Percentiles rank a stretch among this genome's conserved stretches.
These are phyloP conservation scores for Quambalaria eucalypti DNA, from an alignment of 1,284 basidiomycete genomes.

Conservation along the genomic window DNA sequence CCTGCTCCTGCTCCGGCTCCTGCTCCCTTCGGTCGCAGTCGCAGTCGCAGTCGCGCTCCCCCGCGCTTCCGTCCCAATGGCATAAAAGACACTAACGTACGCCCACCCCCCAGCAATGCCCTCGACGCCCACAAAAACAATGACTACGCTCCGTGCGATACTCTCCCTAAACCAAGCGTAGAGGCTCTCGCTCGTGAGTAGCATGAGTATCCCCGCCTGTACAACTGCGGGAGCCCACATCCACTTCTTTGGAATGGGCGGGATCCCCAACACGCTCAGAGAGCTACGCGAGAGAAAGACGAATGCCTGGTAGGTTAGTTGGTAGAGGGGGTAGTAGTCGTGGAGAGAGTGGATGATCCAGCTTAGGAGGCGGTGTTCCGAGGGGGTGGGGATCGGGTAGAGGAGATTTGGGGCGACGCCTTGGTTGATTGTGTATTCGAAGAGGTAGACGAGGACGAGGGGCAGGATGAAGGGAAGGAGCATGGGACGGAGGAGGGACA, in stretches of 20 bases:
- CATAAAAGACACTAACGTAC: slow-evolving; percentile 27
- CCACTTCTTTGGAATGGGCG: slow-evolving; percentile 64
- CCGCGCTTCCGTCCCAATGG: slow-evolving; percentile 24
- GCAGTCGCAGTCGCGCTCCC: background rate
- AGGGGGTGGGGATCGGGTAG: slow-evolving; percentile 68
- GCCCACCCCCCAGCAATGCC: slow-evolving; percentile 16
- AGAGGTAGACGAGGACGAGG: slow-evolving; percentile 41
- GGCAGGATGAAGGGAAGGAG: slow-evolving; percentile 38
- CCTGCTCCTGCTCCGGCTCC: too few relatives aligned
- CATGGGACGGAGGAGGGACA: slow-evolving; percentile 37
- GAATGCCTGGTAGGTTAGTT: slow-evolving; percentile 54
- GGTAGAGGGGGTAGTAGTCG: slow-evolving; percentile 78
- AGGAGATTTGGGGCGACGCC: slow-evolving; percentile 68
- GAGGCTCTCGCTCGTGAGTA: slow-evolving; percentile 57
- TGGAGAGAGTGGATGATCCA: slow-evolving; percentile 72
- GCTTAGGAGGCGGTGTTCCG: slow-evolving; percentile 58
- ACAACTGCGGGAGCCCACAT: slow-evolving; percentile 66
- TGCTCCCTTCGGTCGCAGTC: too few relatives aligned
- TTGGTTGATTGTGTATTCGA: slow-evolving; percentile 46
- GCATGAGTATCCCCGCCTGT: slow-evolving; percentile 59
- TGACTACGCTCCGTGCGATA: slow-evolving; percentile 37
- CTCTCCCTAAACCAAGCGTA: slow-evolving; percentile 35
- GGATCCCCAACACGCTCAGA: slow-evolving; percentile 69
- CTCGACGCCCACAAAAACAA: slow-evolving; percentile 39
- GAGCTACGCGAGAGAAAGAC: slow-evolving; percentile 92